Evolutionary conservation across 768 basidiomycete genomes (phyloP).

Genomic region (Lactarius hatsudake): DNA sequence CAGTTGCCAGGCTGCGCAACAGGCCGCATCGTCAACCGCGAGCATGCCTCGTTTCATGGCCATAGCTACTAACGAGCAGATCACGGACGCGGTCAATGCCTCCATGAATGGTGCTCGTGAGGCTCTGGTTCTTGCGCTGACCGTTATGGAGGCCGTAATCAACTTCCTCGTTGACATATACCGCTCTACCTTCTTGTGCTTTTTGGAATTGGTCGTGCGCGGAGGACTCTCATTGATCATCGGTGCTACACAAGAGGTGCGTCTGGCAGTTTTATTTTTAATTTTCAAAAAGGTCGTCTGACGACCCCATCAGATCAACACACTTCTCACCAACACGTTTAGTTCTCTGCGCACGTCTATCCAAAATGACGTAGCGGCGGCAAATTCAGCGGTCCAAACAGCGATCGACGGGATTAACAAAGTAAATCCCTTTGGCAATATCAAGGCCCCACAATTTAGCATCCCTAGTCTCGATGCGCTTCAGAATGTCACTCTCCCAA

Average conservation of each 20-base stretch:
- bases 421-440: slow-evolving; percentile 67
- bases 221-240: slow-evolving; percentile 81
- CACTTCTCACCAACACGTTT: slow-evolving; percentile 59
- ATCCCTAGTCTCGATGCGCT: slow-evolving; percentile 74
- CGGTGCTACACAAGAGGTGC: slow-evolving; percentile 77
- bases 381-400: slow-evolving; percentile 64
- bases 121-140: slow-evolving; percentile 70
- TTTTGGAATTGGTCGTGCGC: slow-evolving; percentile 83
- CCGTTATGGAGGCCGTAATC: slow-evolving; percentile 81
- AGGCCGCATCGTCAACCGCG: slow-evolving; percentile 75
- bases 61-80: slow-evolving; percentile 75
- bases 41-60: slow-evolving; percentile 91
- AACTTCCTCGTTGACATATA: slow-evolving; percentile 92
- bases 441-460: slow-evolving; percentile 66
- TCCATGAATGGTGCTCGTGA: slow-evolving; percentile 74
- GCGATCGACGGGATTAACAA: slow-evolving; percentile 72
- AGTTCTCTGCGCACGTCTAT: slow-evolving; percentile 63
- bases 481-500: slow-evolving; percentile 76
- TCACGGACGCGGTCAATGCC: slow-evolving; percentile 74
- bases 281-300: not conserved
- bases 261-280: slow-evolving; percentile 29
- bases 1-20: slow-evolving; percentile 82
- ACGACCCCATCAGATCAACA: slow-evolving; percentile 54
- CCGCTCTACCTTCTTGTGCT: slow-evolving; percentile 90
- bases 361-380: slow-evolving; percentile 61